phyloP scores from a whole-genome alignment of 768 basidiomycete species.

The Lactarius quietus region DNA sequence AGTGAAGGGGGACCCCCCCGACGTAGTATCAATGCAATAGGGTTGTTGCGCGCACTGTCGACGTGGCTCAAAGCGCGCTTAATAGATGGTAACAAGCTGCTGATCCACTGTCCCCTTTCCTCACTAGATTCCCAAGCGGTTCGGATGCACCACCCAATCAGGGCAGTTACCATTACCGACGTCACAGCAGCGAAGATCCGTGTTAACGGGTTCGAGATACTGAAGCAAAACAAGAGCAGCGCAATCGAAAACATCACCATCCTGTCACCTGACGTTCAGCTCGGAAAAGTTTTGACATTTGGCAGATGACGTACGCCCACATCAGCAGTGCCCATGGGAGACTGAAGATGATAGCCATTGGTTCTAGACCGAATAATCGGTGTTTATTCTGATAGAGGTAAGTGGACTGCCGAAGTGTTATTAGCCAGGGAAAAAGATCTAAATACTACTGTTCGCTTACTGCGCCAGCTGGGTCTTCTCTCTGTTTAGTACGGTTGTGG shows the following conservation, averaged over 20 bases:
- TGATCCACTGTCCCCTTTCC: not conserved
- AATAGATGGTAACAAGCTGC: not conserved
- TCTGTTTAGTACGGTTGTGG: constrained; percentile 38
- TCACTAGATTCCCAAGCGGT: constrained; percentile 4
- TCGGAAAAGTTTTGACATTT: not conserved
- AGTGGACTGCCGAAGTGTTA: constrained; percentile 17
- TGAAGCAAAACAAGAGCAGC: not conserved
- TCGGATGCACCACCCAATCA: not conserved
- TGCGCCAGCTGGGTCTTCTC: constrained; percentile 29
- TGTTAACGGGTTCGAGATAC: not conserved
- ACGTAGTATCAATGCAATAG: not conserved
- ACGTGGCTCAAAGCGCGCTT: not conserved
- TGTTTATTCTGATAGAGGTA: constrained; percentile 23
- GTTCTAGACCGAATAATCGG: not conserved
- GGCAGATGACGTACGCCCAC: constrained; percentile 47
- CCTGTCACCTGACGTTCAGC: not conserved
- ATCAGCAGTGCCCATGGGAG: constrained; percentile 34
- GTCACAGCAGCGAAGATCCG: not conserved
- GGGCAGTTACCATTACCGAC: not conserved
- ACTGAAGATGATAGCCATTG: not conserved
- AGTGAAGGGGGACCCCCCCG: not conserved
- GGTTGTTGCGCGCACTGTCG: not conserved
- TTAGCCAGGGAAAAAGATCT: not conserved
- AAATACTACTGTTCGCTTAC: not conserved
- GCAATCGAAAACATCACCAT: constrained; percentile 10